A percentile compares a stretch with the other conserved stretches of the same genome.
Conservation (phyloP, 805 yeast species). For the Wickerhamiella occidentalis region DNA sequence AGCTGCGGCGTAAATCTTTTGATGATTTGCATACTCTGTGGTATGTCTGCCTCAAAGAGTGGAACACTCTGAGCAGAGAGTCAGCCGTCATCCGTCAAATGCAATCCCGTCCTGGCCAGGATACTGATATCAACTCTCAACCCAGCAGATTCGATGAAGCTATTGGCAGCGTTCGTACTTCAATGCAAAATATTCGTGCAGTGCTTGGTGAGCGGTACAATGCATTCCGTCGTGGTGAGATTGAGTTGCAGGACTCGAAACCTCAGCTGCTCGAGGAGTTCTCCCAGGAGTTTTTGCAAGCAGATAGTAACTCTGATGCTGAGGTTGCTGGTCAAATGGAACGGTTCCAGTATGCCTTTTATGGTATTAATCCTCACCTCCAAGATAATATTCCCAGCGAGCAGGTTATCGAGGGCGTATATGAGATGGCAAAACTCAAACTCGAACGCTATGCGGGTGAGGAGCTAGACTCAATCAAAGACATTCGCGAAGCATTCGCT, state of each 20-base stretch:
- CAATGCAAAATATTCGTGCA: conserved; percentile 74
- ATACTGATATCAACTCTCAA: conserved; percentile 14
- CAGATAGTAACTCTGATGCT: conserved; percentile 41
- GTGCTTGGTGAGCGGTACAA: conserved; percentile 78
- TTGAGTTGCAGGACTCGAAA: conserved; percentile 32
- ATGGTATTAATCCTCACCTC: conserved; percentile 67
- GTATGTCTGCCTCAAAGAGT: conserved; percentile 75
- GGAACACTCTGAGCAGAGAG: conserved; percentile 71
- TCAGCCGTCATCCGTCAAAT: conserved; percentile 40
- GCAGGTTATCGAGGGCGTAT: conserved; percentile 53
- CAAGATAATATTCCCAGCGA: conserved; percentile 48
- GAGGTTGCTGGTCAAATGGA: conserved; percentile 57
- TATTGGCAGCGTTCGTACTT: conserved; percentile 38
- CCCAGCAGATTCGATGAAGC: conserved; percentile 24
- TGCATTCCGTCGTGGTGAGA: conserved; percentile 47
- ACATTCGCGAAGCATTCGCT: conserved; percentile 37
- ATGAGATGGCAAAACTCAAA: conserved; percentile 58
- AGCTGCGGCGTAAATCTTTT: conserved; percentile 79
- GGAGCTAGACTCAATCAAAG: conserved; percentile 22
- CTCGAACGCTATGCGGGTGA: conserved; percentile 37
- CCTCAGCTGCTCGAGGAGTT: conserved; percentile 45
- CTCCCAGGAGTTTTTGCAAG: conserved; percentile 42
- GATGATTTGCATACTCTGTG: conserved; percentile 86
- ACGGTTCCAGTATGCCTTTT: conserved; percentile 69
- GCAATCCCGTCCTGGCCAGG: conserved; percentile 20